Conservation (phyloP, 176 grass and related monocot genomes). For the Oropetium thomaeum region DNA sequence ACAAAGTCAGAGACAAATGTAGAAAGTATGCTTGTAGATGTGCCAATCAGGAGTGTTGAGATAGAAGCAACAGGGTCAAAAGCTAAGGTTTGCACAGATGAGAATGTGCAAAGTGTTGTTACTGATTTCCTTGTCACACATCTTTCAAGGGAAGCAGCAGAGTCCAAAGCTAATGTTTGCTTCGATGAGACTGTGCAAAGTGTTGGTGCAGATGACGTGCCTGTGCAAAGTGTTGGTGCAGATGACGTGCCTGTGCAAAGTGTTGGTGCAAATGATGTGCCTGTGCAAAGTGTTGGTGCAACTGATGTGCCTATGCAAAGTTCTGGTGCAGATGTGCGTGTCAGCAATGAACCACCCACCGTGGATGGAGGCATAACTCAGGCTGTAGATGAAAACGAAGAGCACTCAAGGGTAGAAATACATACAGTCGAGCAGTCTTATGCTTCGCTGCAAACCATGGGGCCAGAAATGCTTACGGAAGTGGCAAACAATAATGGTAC, state of each 20-base stretch:
- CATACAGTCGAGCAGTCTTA: conserved; percentile 37
- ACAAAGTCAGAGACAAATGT: neutral
- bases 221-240: conserved; percentile 1
- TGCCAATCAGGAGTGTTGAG: conserved; percentile 10
- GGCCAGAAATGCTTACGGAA: conserved; percentile 39
- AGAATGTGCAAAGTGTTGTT: conserved; percentile 2
- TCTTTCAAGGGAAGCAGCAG: conserved; percentile 2
- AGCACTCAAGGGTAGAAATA: conserved; percentile 2
- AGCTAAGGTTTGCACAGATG: neutral
- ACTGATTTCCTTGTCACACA: neutral
- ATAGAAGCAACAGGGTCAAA: conserved; percentile 13
- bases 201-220: neutral
- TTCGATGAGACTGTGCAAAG: neutral
- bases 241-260: conserved; percentile 8
- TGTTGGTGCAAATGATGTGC: conserved; percentile 6
- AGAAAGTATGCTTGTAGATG: conserved; percentile 12
- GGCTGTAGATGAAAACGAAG: neutral
- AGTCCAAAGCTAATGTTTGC: conserved; percentile 19
- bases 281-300: neutral
- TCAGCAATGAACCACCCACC: conserved; percentile 10
- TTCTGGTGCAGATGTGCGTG: conserved; percentile 1
- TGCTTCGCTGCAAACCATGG: conserved; percentile 46
- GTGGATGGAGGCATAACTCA: conserved; percentile 5
- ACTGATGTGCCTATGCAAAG: neutral
- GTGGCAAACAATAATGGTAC: conserved; percentile 8